A percentile compares a stretch with the other conserved stretches of the same genome.
These are phyloP conservation scores for Nemania diffusa DNA, from an alignment of 2,329 filamentous ascomycete genomes.

Conservation along the genomic window DNA sequence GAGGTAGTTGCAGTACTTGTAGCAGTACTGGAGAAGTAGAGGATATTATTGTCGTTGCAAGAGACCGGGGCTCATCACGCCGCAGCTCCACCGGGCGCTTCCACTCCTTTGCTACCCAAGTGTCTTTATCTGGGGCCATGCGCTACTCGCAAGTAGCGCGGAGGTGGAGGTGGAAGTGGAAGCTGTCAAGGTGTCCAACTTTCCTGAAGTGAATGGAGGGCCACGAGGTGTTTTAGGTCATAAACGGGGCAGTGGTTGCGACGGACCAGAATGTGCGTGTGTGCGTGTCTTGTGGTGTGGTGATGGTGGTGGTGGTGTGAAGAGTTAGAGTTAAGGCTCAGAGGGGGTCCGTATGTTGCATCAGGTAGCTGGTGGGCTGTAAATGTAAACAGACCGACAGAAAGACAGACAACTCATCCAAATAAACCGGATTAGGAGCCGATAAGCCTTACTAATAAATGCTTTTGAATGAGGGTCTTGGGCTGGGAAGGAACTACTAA, in stretches of 20 bases:
- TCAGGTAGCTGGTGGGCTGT: not conserved
- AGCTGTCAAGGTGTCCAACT: constrained; percentile 22
- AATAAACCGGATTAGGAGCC: not conserved
- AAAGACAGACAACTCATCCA: constrained; percentile 2
- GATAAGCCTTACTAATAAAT: constrained; percentile 13
- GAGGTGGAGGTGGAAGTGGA: constrained; percentile 24
- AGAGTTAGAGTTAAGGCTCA: not conserved
- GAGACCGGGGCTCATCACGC: constrained; percentile 21
- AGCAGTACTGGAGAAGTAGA: constrained; percentile 10
- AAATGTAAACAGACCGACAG: not conserved
- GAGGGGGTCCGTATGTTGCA: not conserved
- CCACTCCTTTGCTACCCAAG: constrained; percentile 36
- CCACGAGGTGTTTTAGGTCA: constrained; percentile 26
- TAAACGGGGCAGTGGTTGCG: constrained; percentile 12
- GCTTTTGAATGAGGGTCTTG: constrained; percentile 7
- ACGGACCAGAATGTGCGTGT: not conserved
- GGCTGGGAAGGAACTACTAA: constrained; percentile 5
- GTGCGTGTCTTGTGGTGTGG: constrained; percentile 14
- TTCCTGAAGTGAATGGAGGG: constrained; percentile 20
- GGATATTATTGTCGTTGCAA: constrained; percentile 12
- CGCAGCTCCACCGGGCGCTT: constrained; percentile 31
- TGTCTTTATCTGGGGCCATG: constrained; percentile 32
- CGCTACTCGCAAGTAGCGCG: constrained; percentile 31
- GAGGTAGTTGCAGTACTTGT: constrained; percentile 19
- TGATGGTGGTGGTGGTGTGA: constrained; percentile 20